Base-by-base conservation (phyloP, 2,329 filamentous ascomycete species). In the Botrytis pseudocinerea region DNA sequence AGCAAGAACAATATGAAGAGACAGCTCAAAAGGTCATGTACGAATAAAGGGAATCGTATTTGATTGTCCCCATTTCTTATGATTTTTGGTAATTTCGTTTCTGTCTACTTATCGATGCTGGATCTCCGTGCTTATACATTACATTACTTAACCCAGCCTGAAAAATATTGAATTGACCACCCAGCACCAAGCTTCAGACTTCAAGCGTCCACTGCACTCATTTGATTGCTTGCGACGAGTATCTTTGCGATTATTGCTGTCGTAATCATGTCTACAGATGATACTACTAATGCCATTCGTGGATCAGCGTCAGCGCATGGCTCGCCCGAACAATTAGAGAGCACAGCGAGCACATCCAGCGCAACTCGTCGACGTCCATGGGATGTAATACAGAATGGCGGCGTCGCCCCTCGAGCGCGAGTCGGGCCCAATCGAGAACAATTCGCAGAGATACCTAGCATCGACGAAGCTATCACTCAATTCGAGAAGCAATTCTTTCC, bases 401-500 rank as follows among this genome's bases (percentile, higher is more conserved):
- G 75, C 28, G 71, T 77, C 1, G 73, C 74, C 6, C 61, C 63
- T 28, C 51, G 61, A 38, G 42, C 69, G 20, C 70, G 54, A 42
- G 48, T 38, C 18, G 48, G 59, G 57, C 60, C 69, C 25, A n/a
- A 32, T 35, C 70, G 44, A 69, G 59, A 69, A 61, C 62, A 65
- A 51, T n/a, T 54, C 9, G 65, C 65, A 28, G 65, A 57, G 20
- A 14, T 76, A 12, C 69, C 61, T 28, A 77, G 77, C n/a, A 76
- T 80, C 25, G 69, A 72, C 64, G 57, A 64, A 28, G 77, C 77
- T 14, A 76, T 79, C 65, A 72, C 75, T 60, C 62, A 70, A 46
- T 79, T 78, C 75, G 79, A 80, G 48, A 73, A 73, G n/a, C 77
- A 79, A 73, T 79, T 78, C 73, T 74, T 73, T 54, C 76, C 80